These are phyloP conservation scores for Termitomyces sp. DNA, from an alignment of 1,284 basidiomycete genomes.

Conservation along the genomic window DNA sequence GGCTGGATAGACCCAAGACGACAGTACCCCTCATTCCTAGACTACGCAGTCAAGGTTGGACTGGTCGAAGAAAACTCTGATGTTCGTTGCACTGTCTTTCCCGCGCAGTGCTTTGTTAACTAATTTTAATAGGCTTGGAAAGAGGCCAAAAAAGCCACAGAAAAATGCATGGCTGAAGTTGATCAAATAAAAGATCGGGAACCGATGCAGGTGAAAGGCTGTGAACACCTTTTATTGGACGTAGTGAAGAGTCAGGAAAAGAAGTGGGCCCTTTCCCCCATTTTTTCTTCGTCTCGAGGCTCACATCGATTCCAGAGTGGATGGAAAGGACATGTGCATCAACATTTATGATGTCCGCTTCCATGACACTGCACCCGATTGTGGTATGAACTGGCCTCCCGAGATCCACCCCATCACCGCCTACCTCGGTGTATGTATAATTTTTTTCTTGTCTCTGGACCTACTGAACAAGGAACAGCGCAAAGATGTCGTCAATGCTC, in stretches of 20 bases:
- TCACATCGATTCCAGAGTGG: slow-evolving; percentile 42
- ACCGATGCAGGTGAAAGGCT: slow-evolving; percentile 62
- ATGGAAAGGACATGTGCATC: slow-evolving; percentile 75
- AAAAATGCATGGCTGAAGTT: slow-evolving; percentile 58
- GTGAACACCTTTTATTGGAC: slow-evolving; percentile 61
- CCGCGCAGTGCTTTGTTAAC: not conserved
- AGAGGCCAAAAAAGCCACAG: slow-evolving; percentile 56
- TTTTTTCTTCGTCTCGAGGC: not conserved
- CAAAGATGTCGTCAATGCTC: slow-evolving; percentile 72
- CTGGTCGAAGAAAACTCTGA: slow-evolving; percentile 72
- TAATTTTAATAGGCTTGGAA: slow-evolving; percentile 50
- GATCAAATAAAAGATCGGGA: slow-evolving; percentile 43
- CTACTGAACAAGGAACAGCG: slow-evolving; percentile 42
- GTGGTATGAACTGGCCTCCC: slow-evolving; percentile 99
- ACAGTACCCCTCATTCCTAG: slow-evolving; percentile 90
- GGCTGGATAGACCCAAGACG: slow-evolving; percentile 91
- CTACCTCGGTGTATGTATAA: slow-evolving; percentile 70
- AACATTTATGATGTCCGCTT: slow-evolving; percentile 96
- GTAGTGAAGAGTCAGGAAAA: slow-evolving; percentile 62
- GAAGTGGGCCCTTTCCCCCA: slow-evolving; percentile 42
- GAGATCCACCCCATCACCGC: slow-evolving; percentile 74
- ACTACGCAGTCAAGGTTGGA: slow-evolving; percentile 80
- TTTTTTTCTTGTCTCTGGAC: not conserved
- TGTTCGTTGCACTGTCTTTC: slow-evolving; percentile 32
- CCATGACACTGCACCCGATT: slow-evolving; percentile 81